Evolutionary conservation across 176 grass and related monocot genomes (phyloP).

Genomic region (Panicum miliaceum): DNA sequence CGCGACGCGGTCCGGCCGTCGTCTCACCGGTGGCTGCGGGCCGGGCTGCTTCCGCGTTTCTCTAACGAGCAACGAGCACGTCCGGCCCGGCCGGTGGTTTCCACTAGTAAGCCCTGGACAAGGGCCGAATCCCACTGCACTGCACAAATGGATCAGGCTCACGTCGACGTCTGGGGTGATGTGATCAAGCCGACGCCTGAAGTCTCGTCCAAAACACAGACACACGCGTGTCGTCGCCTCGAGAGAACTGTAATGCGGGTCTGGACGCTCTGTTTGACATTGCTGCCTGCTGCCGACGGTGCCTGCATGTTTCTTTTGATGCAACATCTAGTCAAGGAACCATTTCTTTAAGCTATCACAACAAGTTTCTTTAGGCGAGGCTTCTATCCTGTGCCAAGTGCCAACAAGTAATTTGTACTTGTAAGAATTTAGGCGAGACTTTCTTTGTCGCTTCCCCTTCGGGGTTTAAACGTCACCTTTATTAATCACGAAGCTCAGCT

Average conservation of each 20-base stretch:
- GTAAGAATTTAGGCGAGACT: neutral
- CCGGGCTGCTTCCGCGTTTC: neutral
- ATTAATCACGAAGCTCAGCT: neutral
- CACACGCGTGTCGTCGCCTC: slow-evolving; percentile 32
- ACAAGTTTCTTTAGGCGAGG: neutral
- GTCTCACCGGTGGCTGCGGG: neutral
- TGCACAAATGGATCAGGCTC: neutral
- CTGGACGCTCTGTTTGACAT: neutral
- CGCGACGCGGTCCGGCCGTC: neutral
- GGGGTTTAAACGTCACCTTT: neutral
- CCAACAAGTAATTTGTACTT: neutral
- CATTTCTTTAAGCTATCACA: neutral
- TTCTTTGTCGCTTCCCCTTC: slow-evolving; percentile 2
- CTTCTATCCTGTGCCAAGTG: neutral
- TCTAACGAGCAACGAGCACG: neutral
- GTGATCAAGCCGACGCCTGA: neutral
- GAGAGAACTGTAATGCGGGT: neutral
- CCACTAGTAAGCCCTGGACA: neutral
- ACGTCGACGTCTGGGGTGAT: slow-evolving; percentile 13
- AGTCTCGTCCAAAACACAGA: neutral
- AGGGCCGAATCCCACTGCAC: neutral
- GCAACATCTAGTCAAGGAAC: neutral
- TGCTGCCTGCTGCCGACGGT: neutral
- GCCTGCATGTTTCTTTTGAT: slow-evolving; percentile 13
- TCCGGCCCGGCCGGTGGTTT: neutral